Percentiles rank a stretch among this genome's conserved stretches.
Conservation (phyloP, 2,329 filamentous ascomycete genomes). For the Leptosphaerulina australis region DNA sequence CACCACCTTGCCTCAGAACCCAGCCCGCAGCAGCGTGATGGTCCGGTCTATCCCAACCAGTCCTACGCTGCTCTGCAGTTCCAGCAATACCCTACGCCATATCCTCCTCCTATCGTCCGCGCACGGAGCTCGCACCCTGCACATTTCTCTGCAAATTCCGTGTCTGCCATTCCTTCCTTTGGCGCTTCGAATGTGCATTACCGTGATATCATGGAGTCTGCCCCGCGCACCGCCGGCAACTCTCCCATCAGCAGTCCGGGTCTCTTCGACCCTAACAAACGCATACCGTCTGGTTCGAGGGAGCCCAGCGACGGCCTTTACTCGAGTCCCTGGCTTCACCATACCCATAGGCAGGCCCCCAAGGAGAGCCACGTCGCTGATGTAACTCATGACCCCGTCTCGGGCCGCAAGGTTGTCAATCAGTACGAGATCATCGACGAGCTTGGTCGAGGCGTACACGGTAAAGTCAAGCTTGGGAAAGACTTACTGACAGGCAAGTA, state of each 20-base stretch:
- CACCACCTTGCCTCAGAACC: constrained; percentile 26
- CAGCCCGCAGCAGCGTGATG: constrained; percentile 35
- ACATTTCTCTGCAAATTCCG: constrained; percentile 47
- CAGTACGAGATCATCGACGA: constrained; percentile 97
- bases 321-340: constrained; percentile 58
- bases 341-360: constrained; percentile 56
- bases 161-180: constrained; percentile 51
- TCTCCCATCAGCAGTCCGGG: constrained; percentile 56
- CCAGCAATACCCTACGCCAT: constrained; percentile 51
- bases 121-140: constrained; percentile 52
- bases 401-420: constrained; percentile 95
- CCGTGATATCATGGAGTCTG: constrained; percentile 46
- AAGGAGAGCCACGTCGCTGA: constrained; percentile 82
- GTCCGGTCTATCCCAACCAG: constrained; percentile 56
- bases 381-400: constrained; percentile 85
- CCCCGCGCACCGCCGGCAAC: constrained; percentile 52
- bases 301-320: constrained; percentile 51
- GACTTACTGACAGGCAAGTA: constrained; percentile 76
- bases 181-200: constrained; percentile 43
- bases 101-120: constrained; percentile 48
- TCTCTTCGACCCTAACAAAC: constrained; percentile 51
- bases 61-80: constrained; percentile 56
- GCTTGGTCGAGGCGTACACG: constrained; percentile 92
- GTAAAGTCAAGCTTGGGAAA: constrained; percentile 94
- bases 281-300: constrained; percentile 38